Base-by-base conservation (phyloP, 805 yeast species). In the Metschnikowia anglica region DNA sequence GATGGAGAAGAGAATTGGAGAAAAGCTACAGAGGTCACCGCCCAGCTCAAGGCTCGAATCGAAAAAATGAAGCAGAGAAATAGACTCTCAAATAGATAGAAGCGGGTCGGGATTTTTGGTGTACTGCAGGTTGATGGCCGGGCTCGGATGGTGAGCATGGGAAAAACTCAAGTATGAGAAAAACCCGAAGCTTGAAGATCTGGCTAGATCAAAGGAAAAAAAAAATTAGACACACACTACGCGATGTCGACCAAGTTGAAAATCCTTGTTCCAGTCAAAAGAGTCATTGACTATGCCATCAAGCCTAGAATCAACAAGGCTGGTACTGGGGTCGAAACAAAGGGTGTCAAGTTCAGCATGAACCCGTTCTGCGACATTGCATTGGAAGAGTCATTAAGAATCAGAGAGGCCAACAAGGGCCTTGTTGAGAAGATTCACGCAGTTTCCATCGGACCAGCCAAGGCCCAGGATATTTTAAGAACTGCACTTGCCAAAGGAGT, bases 301-400 rank as follows among this genome's bases (percentile, higher is more conserved):
- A 86, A 85, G 66, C 99, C 99, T 35, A 77, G 97, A 57, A 83
- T 91, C 65, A 89, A 89, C 73, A 82, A 87, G 64, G 71, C 95
- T 11, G 81, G 80, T 37, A 83, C 88, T 9, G 96, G 93, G 5
- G 81, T 86, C 37, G 96, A 89, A 54, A 80, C 91, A 42, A 79
- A 85, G 50, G 97, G 97, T 44, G 87, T 88, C 53, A 91, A 91
- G 69, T 89, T 84, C 73, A 79, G 88, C 59, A 88, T 91, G 64
- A 93, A 93, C 63, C 99, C 99, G 43, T 93, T 93, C 66, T 93
- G 96, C 68, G 99, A 93, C 67, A 93, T 93, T 61, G 99, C 99
- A 7, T 80, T 93, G 40, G 99, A 93, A 67, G 99, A 93, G 65
- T 95, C 98, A 0, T 71, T 90, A 31, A 79, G 83, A 54, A 76